Conservation (phyloP, 805 yeast genomes). For the Cyberlindnera samutprakarnensis region DNA sequence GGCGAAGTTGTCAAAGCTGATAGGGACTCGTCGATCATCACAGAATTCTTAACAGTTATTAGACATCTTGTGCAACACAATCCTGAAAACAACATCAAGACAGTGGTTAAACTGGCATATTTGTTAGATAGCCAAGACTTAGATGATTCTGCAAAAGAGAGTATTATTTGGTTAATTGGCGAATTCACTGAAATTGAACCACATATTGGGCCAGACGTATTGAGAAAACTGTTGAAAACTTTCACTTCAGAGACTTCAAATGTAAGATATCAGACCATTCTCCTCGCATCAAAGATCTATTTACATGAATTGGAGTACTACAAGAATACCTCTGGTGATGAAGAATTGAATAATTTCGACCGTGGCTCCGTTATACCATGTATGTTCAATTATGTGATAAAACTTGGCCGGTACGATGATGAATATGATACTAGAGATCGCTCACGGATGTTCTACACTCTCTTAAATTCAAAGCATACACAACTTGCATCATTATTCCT, state of each 20-base stretch:
- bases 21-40: conserved; percentile 30
- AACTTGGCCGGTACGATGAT: conserved; percentile 65
- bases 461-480: conserved; percentile 43
- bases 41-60: conserved; percentile 66
- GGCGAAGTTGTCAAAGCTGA: conserved; percentile 31
- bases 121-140: conserved; percentile 22
- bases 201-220: conserved; percentile 64
- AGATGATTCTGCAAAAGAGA: conserved; percentile 57
- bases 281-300: conserved; percentile 66
- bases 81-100: conserved; percentile 43
- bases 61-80: conserved; percentile 63
- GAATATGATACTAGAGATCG: conserved; percentile 77
- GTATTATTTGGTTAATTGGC: conserved; percentile 87
- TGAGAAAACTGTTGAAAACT: conserved; percentile 46
- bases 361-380: conserved; percentile 32
- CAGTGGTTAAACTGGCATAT: conserved; percentile 44
- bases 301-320: conserved; percentile 44
- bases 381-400: conserved; percentile 55
- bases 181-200: conserved; percentile 51
- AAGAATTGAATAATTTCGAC: conserved; percentile 23
- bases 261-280: conserved; percentile 64
- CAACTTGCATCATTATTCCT: conserved; percentile 63
- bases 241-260: conserved; percentile 48
- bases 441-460: conserved; percentile 62
- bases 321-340: conserved; percentile 20